phyloP scores from a whole-genome alignment of 768 basidiomycete species.

The Suillus lakei region DNA sequence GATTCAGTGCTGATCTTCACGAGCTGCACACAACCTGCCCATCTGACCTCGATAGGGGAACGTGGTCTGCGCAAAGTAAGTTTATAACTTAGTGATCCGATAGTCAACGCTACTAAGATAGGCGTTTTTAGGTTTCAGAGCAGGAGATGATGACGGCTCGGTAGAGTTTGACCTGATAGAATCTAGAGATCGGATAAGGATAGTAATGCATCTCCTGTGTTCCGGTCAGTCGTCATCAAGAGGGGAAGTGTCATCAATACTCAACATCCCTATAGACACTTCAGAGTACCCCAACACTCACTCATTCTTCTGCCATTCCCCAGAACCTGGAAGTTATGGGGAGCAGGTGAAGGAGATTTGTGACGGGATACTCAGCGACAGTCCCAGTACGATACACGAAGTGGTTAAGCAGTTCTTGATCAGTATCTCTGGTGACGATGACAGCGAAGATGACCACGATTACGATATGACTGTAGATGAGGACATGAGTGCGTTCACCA shows the following conservation, averaged over 20 bases:
- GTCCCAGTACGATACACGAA: constrained; percentile 48
- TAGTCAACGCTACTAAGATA: background rate
- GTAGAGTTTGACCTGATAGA: constrained; percentile 53
- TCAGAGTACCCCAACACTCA: constrained; percentile 70
- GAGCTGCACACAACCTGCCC: constrained; percentile 46
- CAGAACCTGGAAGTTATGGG: constrained; percentile 46
- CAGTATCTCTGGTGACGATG: constrained; percentile 34
- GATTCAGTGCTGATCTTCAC: constrained; percentile 60
- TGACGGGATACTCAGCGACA: constrained; percentile 47
- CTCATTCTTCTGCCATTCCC: constrained; percentile 58
- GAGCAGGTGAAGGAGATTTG: constrained; percentile 46
- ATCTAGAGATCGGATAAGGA: constrained; percentile 36
- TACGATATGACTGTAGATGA: constrained; percentile 27
- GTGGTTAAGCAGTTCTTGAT: constrained; percentile 49
- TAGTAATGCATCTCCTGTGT: constrained; percentile 49
- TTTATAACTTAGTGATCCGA: constrained; percentile 5
- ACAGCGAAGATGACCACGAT: constrained; percentile 40
- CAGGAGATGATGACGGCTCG: constrained; percentile 70
- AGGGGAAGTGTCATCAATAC: background rate
- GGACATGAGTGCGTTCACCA: background rate
- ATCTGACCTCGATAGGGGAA: constrained; percentile 40
- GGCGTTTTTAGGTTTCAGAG: constrained; percentile 44
- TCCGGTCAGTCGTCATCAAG: constrained; percentile 44
- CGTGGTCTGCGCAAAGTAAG: constrained; percentile 49
- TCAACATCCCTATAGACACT: constrained; percentile 48